Base-by-base conservation (phyloP, 805 yeast genomes). In the Scheffersomyces amazonensis region DNA sequence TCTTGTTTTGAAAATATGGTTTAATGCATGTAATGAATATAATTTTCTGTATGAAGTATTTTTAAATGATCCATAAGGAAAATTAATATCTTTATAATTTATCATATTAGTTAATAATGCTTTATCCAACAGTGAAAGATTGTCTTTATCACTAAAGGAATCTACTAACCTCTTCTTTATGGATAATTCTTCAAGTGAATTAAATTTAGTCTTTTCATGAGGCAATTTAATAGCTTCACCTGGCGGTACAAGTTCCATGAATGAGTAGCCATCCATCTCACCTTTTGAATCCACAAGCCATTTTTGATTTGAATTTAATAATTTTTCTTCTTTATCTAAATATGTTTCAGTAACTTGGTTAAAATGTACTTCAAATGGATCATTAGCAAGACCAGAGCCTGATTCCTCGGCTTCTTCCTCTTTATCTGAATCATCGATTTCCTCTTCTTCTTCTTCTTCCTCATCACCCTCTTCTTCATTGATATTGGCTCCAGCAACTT, bases 1-100 rank as follows among this genome's bases (percentile, higher is more conserved):
- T 53, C 96, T 75, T 0, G 97, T 87, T 61, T 90, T 89, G 63
- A 70, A 77, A 22, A 93, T 64, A 58, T 91, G 99, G 52, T 93
- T 91, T 38, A 89, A 57, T 4, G 76, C 74, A 63, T 91, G 99
- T 42, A 86, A 54, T 0, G 73, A 56, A 59, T 86, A 86, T 24
- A 86, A 58, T 43, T 77, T 78, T 52, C 81, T 78, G 52, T 89
- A 77, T 2, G 62, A 49, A 12, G 69, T 73, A 43, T 78, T 77
- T n/a, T 69, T 64, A 54, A 66, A 70, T 5, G 70, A 61, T 28
- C 73, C 62, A 44, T 74, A 75, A 15, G 88, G 87, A 43, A 72
- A 76, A 13, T 80, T 62, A 1, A 90, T 55, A 56, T 90, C 96
- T 44, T 76, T 76, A 60, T 93, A 90, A 33, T 76, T 73, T 41